Percentiles rank a stretch among this genome's conserved stretches.
phyloP scores from a whole-genome alignment of 2,329 filamentous ascomycete genomes.

The Magnaporthiopsis poae region DNA sequence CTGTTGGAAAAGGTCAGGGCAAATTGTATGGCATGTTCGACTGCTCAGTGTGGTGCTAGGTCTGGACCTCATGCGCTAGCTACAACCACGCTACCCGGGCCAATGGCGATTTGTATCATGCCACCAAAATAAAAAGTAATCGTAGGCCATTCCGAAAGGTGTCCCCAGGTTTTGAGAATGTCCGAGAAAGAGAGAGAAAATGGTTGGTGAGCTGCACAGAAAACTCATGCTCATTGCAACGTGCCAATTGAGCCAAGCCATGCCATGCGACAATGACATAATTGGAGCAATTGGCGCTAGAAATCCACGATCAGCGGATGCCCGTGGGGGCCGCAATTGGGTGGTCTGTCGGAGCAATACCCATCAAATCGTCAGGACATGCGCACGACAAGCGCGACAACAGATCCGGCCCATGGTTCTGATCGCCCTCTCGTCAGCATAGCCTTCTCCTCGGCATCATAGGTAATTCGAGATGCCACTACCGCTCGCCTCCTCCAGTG shows the following conservation, averaged over 20 bases:
- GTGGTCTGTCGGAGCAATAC: neutral
- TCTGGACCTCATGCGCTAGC: no score
- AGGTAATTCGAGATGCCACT: neutral
- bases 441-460: neutral
- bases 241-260: neutral
- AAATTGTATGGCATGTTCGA: neutral
- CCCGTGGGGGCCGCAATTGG: neutral
- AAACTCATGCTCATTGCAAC: no score
- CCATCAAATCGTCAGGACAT: neutral
- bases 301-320: neutral
- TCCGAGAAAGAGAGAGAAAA: no score
- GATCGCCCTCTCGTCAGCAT: neutral
- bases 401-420: neutral
- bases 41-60: no score
- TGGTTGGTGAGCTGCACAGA: no score
- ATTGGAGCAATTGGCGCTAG: neutral
- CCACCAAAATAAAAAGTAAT: neutral
- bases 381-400: neutral
- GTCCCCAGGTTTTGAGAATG: neutral
- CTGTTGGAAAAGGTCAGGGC: neutral
- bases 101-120: neutral
- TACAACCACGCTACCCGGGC: no score
- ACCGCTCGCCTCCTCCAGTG: neutral
- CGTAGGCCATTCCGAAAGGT: neutral
- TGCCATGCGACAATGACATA: slow-evolving; percentile 1